Percentiles rank a stretch among this genome's conserved stretches.
Conservation (phyloP, 768 basidiomycete species). For the Trametes gibbosa region DNA sequence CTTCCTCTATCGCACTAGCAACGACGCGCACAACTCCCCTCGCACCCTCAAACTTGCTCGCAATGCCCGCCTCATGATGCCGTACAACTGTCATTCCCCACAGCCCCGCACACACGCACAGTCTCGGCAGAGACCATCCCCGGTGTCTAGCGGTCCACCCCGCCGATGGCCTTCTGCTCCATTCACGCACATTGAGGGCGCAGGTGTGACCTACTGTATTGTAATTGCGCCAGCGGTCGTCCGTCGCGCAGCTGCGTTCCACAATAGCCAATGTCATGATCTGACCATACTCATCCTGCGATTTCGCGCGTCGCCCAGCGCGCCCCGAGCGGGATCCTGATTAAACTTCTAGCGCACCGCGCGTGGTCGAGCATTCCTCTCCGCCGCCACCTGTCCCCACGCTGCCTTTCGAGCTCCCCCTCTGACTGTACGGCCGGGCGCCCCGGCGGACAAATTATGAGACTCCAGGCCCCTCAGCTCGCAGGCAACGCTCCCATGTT, state of each 20-base stretch:
- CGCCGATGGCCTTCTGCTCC: background rate
- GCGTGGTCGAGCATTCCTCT: background rate
- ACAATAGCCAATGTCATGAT: background rate
- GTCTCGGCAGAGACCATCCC: background rate
- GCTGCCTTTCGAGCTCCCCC: background rate
- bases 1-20: background rate
- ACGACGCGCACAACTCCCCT: background rate
- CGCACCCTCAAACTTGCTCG: background rate
- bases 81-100: background rate
- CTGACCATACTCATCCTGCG: too few species aligned
- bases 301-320: background rate
- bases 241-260: too few species aligned
- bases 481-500: background rate
- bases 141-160: background rate
- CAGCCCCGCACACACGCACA: background rate
- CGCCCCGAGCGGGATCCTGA: conserved; percentile 3
- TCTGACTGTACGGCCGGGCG: background rate
- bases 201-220: background rate
- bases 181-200: background rate
- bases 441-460: background rate
- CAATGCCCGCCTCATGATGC: background rate
- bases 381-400: background rate
- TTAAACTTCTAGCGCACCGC: conserved; percentile 12
- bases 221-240: too few species aligned
- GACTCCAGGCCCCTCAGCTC: background rate